Percentiles rank a stretch among this genome's conserved stretches.
phyloP scores from a whole-genome alignment of 441 rosid genomes.

The Corymbia citriodora region DNA sequence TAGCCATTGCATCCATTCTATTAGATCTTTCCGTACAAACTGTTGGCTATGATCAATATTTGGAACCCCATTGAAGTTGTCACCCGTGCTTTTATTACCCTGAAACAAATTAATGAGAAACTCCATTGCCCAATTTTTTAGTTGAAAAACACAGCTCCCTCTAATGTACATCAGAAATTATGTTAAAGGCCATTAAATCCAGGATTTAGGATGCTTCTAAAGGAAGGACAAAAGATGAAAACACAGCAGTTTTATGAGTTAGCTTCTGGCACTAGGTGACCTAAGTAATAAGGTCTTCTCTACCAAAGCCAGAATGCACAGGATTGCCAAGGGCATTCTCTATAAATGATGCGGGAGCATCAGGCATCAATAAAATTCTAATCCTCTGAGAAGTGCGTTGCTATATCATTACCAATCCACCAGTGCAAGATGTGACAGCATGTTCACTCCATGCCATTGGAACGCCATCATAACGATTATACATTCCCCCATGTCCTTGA shows the following conservation, averaged over 20 bases:
- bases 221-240: background rate
- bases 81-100: constrained; percentile 87
- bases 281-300: background rate
- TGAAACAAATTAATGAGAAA: constrained; percentile 10
- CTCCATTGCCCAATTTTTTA: background rate
- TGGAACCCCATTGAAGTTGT: constrained; percentile 87
- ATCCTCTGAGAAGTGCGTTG: background rate
- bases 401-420: constrained; percentile 55
- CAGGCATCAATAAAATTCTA: background rate
- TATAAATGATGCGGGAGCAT: background rate
- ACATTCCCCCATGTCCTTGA: constrained; percentile 76
- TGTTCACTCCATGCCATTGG: constrained; percentile 80
- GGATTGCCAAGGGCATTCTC: background rate
- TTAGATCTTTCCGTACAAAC: constrained; percentile 83
- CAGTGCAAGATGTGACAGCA: constrained; percentile 91
- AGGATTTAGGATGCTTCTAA: background rate
- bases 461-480: constrained; percentile 86
- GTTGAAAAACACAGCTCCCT: background rate
- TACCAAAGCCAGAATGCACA: background rate
- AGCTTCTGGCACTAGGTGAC: background rate
- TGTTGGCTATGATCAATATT: constrained; percentile 85
- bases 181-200: background rate
- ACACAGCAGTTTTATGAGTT: background rate
- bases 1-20: constrained; percentile 75
- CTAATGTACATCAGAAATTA: background rate